Evolutionary conservation across 75 land plant species (phyloP).

Genomic region (Pinus albicaulis): DNA sequence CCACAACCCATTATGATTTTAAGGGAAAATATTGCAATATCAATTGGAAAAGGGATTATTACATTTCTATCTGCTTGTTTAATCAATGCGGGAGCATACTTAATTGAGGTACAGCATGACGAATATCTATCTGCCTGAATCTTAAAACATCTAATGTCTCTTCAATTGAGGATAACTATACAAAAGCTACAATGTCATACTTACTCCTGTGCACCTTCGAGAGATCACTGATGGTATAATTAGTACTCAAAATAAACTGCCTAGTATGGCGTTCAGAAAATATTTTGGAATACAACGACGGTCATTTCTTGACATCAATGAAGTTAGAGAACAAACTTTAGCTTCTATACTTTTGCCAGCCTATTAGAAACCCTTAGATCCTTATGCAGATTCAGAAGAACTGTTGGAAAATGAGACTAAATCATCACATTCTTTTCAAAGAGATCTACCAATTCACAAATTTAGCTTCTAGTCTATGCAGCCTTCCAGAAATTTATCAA

Average conservation of each 20-base stretch:
- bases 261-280: slow-evolving; percentile 12
- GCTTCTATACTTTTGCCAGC: slow-evolving; percentile 30
- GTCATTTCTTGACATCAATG: slow-evolving; percentile 43
- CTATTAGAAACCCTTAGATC: not conserved
- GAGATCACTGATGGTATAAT: not conserved
- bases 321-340: slow-evolving; percentile 26
- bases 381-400: not conserved
- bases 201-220: not conserved
- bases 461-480: not conserved
- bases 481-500: not conserved
- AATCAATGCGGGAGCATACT: no score
- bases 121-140: slow-evolving; percentile 20
- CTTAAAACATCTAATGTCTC: not conserved
- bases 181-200: not conserved
- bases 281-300: slow-evolving; percentile 27
- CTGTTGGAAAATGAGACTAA: not conserved
- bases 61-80: no score
- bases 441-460: slow-evolving; percentile 14
- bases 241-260: not conserved
- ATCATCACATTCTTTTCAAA: slow-evolving; percentile 1
- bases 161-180: not conserved
- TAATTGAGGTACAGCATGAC: not conserved
- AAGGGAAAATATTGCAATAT: no score
- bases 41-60: no score
- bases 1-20: no score